Evolutionary conservation across 148 eudicot species (phyloP).

Genomic region (Rhododendron henanense): DNA sequence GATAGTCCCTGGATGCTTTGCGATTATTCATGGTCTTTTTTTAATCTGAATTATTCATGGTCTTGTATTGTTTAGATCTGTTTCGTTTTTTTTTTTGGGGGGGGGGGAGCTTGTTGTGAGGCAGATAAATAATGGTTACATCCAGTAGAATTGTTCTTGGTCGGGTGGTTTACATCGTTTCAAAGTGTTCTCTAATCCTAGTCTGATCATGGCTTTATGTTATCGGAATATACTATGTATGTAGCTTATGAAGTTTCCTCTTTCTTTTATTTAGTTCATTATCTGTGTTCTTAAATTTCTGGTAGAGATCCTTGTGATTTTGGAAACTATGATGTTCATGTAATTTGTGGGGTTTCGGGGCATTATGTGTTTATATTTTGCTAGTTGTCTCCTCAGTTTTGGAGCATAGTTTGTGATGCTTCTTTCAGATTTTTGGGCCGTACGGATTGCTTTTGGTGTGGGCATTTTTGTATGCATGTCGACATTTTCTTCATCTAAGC

Average conservation of each 20-base stretch:
- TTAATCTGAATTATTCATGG: neutral
- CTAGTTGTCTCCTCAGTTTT: neutral
- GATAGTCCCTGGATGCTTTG: neutral
- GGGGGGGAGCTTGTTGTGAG: neutral
- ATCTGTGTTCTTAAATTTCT: neutral
- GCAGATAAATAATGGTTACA: neutral
- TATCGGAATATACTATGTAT: neutral
- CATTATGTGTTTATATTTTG: neutral
- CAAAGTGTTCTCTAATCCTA: neutral
- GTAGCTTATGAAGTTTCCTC: neutral
- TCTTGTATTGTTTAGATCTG: neutral
- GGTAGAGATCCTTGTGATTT: neutral
- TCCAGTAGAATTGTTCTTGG: neutral
- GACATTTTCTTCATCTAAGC: neutral
- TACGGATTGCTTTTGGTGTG: neutral
- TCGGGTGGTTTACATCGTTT: neutral
- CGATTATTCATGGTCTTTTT: too few relatives aligned
- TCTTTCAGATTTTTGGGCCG: neutral
- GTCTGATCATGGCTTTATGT: neutral
- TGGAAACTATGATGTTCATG: neutral
- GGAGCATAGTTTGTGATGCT: neutral
- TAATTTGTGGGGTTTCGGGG: neutral
- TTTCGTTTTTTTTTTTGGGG: neutral
- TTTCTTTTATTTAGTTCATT: neutral
- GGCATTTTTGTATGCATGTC: neutral